A percentile compares a stretch with the other conserved stretches of the same genome.
phyloP scores from a whole-genome alignment of 257 asterid genomes.

The Solanum gracilifrons region DNA sequence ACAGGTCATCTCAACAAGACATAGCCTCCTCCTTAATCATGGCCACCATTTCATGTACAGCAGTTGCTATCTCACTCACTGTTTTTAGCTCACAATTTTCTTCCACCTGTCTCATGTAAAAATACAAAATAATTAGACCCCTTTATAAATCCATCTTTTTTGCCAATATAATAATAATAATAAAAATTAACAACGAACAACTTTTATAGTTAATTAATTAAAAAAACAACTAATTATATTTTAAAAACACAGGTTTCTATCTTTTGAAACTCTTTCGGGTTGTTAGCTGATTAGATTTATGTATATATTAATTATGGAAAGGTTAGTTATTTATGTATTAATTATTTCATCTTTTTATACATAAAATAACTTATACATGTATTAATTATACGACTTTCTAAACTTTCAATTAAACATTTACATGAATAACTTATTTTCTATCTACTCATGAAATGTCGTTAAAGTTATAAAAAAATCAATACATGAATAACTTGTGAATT shows the following conservation, averaged over 20 bases:
- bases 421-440: too few relatives aligned
- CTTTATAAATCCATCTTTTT: neutral
- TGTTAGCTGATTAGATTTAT: neutral
- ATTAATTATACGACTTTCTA: too few relatives aligned
- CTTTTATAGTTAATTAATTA: too few relatives aligned
- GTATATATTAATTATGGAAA: too few relatives aligned
- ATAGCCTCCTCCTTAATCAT: constrained; percentile 43
- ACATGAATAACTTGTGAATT: too few relatives aligned
- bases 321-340: too few relatives aligned
- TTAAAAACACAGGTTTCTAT: neutral
- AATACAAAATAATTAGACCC: neutral
- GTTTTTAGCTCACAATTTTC: constrained; percentile 51
- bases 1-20: constrained; percentile 8
- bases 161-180: neutral
- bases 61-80: constrained; percentile 59
- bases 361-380: too few relatives aligned
- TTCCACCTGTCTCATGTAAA: constrained; percentile 35
- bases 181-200: neutral
- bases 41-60: constrained; percentile 52
- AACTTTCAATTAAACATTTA: too few relatives aligned
- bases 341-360: too few relatives aligned
- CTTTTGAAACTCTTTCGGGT: neutral
- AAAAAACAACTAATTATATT: too few relatives aligned
- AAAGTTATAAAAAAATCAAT: too few relatives aligned
- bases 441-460: too few relatives aligned